Base-by-base conservation (phyloP, 179 eudicot genomes). In the Silene vulgaris region DNA sequence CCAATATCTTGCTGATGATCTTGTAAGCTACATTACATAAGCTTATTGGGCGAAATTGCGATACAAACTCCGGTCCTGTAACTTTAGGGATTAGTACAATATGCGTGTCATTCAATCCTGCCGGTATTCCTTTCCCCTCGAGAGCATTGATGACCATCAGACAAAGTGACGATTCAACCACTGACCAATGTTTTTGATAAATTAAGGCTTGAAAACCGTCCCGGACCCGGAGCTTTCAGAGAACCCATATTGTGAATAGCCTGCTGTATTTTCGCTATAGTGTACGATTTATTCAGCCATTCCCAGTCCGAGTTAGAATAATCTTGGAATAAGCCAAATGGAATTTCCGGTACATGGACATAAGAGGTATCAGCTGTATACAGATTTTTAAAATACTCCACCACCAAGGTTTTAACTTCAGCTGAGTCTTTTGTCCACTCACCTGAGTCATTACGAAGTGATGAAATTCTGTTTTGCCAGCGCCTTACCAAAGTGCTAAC, bases 21-120 rank as follows among this genome's bases (percentile, higher is more conserved):
- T 72, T 72, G 4, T 54, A 72, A 0, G 65, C 43, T 0, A 72
- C 65, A 19, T 72, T 72, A 14, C 75, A 72, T 0, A 72, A 4
- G 0, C 75, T 21, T 26, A 56, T 56, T 0, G 75, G 75, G 0
- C 75, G 65, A 12, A 54, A 30, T 7, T 72, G 50, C 4, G 75
- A 2, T 0, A 29, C n/a, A 0, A 0, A 1, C 14, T 72, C 65
- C 1, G 75, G 75, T 2, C 30, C 59, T 0, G 48, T 23, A 8
- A 70, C 12, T n/a, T 70, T 70, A 0, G 73, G 30, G 11, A 57
- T 57, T 6, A 57, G 20, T 2, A 17, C 62, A 1, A 57, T 57
- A 57, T 57, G 5, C 2, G 62, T 57, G 14, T 57, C 62, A n/a
- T 57, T 57, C 20, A 57, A 57, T 4, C 62, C 62, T 57, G 5